A percentile compares a stretch with the other conserved stretches of the same genome.
These are phyloP conservation scores for Solanum pennellii DNA, from an alignment of 257 asterid genomes.

Conservation along the genomic window DNA sequence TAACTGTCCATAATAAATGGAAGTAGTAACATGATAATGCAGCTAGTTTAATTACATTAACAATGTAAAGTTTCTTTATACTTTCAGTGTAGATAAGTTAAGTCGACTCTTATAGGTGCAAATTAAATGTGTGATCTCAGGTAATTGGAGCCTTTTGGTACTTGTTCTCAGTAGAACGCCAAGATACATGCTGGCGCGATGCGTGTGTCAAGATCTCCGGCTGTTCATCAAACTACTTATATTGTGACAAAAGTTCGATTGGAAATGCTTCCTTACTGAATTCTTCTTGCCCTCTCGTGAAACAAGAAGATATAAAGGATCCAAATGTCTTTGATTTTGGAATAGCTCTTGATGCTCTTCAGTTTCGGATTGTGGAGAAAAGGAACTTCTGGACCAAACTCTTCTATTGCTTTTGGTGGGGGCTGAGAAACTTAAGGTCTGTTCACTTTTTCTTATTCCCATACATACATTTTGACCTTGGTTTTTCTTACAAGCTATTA, in stretches of 20 bases:
- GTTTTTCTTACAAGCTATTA: neutral
- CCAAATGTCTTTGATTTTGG: conserved; percentile 44
- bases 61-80: neutral
- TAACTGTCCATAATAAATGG: neutral
- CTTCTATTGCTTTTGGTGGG: conserved; percentile 74
- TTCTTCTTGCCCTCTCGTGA: conserved; percentile 31
- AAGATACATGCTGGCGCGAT: conserved; percentile 41
- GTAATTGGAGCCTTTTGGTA: conserved; percentile 60
- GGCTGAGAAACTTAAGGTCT: conserved; percentile 57
- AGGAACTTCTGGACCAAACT: conserved; percentile 22
- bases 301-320: conserved; percentile 13
- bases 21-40: neutral
- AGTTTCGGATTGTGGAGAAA: conserved; percentile 33
- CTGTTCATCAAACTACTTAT: conserved; percentile 13
- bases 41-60: neutral
- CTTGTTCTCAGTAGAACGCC: conserved; percentile 46
- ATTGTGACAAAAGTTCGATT: conserved; percentile 6
- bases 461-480: neutral
- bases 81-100: neutral
- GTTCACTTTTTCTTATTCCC: neutral
- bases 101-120: neutral
- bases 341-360: conserved; percentile 55
- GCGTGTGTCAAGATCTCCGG: conserved; percentile 9
- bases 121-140: conserved; percentile 7
- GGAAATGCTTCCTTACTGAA: conserved; percentile 18